Evolutionary conservation across 805 yeast genomes (phyloP).

Genomic region (Cyberlindnera euphorbiiphila): DNA sequence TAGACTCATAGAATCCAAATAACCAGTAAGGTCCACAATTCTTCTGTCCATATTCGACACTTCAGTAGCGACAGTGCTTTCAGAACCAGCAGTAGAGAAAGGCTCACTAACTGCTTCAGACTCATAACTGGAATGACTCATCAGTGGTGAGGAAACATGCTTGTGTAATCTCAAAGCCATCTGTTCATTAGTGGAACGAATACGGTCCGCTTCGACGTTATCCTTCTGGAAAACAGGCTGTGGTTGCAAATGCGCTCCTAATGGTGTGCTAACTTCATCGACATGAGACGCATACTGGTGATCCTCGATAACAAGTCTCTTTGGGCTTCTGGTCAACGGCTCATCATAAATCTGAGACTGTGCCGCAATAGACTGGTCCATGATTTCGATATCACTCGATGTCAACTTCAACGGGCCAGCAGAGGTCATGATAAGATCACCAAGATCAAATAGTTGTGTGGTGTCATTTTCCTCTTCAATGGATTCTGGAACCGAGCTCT

Average conservation of each 20-base stretch:
- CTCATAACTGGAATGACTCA: conserved; percentile 26
- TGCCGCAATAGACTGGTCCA: conserved; percentile 18
- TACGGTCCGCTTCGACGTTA: conserved; percentile 20
- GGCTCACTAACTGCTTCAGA: conserved; percentile 24
- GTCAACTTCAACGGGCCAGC: conserved; percentile 15
- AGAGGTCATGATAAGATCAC: conserved; percentile 18
- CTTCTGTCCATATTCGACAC: conserved; percentile 1
- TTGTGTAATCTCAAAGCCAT: conserved; percentile 2
- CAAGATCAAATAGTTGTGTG: conserved; percentile 18
- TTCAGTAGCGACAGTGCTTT: conserved; percentile 13
- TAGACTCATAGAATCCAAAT: conserved; percentile 4
- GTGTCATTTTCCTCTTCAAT: conserved; percentile 10
- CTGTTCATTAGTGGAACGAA: conserved; percentile 11
- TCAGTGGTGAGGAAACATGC: conserved; percentile 12
- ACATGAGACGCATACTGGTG: not conserved
- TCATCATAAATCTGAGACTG: conserved; percentile 16
- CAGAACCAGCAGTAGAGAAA: conserved; percentile 18
- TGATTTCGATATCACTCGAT: conserved; percentile 1
- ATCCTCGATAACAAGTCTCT: conserved; percentile 1
- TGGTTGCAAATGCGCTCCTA: conserved; percentile 20
- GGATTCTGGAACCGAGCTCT: conserved; percentile 10
- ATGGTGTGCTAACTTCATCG: too few species aligned
- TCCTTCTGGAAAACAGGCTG: conserved; percentile 17
- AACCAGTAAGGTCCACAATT: conserved; percentile 8
- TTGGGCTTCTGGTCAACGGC: conserved; percentile 1